Base-by-base conservation (phyloP, 768 basidiomycete genomes). In the Suillus discolor region DNA sequence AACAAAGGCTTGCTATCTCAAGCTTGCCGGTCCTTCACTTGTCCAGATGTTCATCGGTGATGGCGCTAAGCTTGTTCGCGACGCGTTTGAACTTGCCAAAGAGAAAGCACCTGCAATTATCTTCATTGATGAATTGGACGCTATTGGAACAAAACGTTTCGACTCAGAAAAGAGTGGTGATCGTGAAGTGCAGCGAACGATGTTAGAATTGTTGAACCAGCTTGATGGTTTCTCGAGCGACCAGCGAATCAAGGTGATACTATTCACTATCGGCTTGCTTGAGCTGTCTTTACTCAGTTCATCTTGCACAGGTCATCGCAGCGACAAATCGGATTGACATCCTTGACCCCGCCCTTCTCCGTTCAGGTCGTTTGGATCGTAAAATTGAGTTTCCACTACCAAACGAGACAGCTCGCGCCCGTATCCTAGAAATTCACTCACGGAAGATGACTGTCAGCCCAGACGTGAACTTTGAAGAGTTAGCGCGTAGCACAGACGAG, bases 21-120 rank as follows among this genome's bases (percentile, higher is more conserved):
- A 99, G 78, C 87, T 99, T 34, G 97, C 97, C 42, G 97, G 95
- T 23, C 97, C 97, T 31, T 96, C 96, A 61, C 86, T 99, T 62
- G 97, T 99, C 15, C 97, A 99, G 79, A 99, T 99, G 97, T 99
- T 97, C 78, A 99, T 99, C 70, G 97, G 97, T 79, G 97, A 99
- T 77, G 97, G 97, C 73, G 97, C 97, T 63, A 99, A 98, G 78
- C 88, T 99, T 61, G 97, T 99, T 25, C 93, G 97, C 55, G 97
- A 99, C 73, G 97, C 97, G 4, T 99, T 99, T 75, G 96, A 96
- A 55, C 85, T 99, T 55, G 97, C 97, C 20, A 99, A 98, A 79
- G 93, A 97, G 84, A 98, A 99, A 73, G 93, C 96, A 2, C 96
- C 96, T 7, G 92, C 96, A n/a, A 98, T 98, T 77, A 98, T 99